phyloP scores from a whole-genome alignment of 2,329 filamentous ascomycete genomes.

The Paracorniculantispora psalliotae region DNA sequence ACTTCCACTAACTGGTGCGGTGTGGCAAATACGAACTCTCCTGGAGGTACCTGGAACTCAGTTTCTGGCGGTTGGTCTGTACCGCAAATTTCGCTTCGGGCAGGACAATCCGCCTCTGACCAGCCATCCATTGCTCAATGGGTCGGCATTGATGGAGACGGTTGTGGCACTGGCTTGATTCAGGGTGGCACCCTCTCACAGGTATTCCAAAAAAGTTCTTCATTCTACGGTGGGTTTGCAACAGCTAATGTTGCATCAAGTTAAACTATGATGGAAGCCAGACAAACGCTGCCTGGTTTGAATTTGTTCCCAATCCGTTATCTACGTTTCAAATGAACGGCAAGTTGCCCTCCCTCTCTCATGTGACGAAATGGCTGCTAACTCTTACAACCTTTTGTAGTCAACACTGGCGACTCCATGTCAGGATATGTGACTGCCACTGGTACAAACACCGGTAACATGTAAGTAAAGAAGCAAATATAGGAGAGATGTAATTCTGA shows the following conservation, averaged over 20 bases:
- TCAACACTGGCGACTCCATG: slow-evolving; percentile 4
- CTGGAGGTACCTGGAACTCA: not conserved
- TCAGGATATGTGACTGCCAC: slow-evolving; percentile 7
- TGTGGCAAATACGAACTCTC: not conserved
- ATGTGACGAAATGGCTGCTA: no score
- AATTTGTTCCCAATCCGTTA: not conserved
- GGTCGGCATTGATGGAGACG: slow-evolving; percentile 6
- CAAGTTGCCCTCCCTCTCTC: no score
- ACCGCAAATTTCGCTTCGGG: not conserved
- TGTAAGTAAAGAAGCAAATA: no score
- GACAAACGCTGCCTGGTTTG: not conserved
- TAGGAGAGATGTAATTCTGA: no score
- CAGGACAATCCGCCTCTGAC: not conserved
- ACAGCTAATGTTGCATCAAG: not conserved
- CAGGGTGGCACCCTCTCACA: slow-evolving; percentile 2
- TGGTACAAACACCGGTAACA: no score
- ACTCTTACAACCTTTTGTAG: no score
- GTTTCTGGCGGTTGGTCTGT: slow-evolving; percentile 1
- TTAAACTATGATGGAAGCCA: not conserved
- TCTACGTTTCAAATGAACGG: not conserved
- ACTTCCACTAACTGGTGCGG: slow-evolving; percentile 5
- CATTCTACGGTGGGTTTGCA: no score
- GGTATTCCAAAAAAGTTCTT: no score
- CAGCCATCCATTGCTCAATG: not conserved
- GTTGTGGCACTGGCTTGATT: not conserved